A percentile compares a stretch with the other conserved stretches of the same genome.
Evolutionary conservation across 2,329 filamentous ascomycete genomes (phyloP).

Genomic region (Coleophoma eucalyptorum): DNA sequence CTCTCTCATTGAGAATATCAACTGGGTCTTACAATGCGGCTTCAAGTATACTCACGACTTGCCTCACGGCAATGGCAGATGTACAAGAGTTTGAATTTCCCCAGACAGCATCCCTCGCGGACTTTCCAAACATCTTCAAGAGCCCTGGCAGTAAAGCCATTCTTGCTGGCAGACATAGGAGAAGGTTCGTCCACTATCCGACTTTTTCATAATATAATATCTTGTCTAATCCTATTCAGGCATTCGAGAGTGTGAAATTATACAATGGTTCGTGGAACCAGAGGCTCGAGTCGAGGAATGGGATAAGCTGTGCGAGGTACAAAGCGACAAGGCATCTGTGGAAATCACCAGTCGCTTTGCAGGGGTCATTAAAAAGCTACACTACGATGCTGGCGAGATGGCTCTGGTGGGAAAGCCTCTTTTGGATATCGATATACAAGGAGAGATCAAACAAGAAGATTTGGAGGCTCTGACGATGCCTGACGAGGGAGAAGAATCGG

Average conservation of each 20-base stretch:
- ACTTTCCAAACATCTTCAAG: slow-evolving; percentile 22
- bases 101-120: slow-evolving; percentile 12
- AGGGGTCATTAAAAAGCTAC: slow-evolving; percentile 91
- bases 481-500: slow-evolving; percentile 14
- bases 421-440: slow-evolving; percentile 91
- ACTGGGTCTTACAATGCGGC: slow-evolving; percentile 42
- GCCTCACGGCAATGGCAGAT: slow-evolving; percentile 48
- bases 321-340: slow-evolving; percentile 89
- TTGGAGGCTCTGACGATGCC: slow-evolving; percentile 34
- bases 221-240: slow-evolving; percentile 45
- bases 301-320: slow-evolving; percentile 95
- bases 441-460: slow-evolving; percentile 64
- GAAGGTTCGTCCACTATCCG: slow-evolving; percentile 53
- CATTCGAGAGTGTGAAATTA: slow-evolving; percentile 97
- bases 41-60: slow-evolving; percentile 46
- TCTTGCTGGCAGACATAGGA: slow-evolving; percentile 80
- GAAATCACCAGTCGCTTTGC: slow-evolving; percentile 96
- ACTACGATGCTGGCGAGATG: slow-evolving; percentile 96
- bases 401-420: slow-evolving; percentile 92
- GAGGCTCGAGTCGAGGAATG: slow-evolving; percentile 96
- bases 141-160: slow-evolving; percentile 63
- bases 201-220: neutral
- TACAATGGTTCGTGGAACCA: slow-evolving; percentile 98
- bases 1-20: too few relatives aligned
- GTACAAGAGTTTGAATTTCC: slow-evolving; percentile 27